A percentile compares a stretch with the other conserved stretches of the same genome.
Evolutionary conservation across 1,139 yeast genomes (phyloP).

Genomic region (Saccharomyces hybrid): DNA sequence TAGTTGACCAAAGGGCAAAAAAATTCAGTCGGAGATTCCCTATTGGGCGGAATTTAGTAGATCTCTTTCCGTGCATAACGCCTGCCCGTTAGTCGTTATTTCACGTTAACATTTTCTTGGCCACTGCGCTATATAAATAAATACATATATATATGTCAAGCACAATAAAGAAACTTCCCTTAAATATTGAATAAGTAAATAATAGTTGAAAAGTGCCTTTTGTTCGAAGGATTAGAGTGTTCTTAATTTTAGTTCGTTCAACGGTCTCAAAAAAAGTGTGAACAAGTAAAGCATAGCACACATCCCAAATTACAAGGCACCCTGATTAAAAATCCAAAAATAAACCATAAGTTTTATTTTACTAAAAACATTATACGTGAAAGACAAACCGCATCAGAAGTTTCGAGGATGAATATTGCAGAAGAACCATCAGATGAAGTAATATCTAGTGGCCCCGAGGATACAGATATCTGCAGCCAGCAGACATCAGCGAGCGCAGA

Average conservation of each 20-base stretch:
- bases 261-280: background rate
- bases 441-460: background rate
- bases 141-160: background rate
- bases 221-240: background rate
- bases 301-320: background rate
- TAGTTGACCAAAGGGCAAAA: background rate
- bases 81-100: background rate
- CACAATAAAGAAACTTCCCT: background rate
- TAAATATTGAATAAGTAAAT: background rate
- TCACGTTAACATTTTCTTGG: background rate
- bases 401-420: background rate
- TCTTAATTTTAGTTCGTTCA: background rate
- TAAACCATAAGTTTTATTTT: background rate
- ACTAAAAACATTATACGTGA: background rate
- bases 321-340: background rate
- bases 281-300: background rate
- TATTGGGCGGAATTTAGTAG: slow-evolving; percentile 1
- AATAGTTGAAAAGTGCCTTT: background rate
- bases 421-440: background rate
- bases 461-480: background rate
- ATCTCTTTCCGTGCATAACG: slow-evolving; percentile 1
- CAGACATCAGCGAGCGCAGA: background rate
- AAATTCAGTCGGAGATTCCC: background rate
- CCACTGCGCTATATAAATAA: background rate
- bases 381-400: background rate